Evolutionary conservation across 2,329 filamentous ascomycete species (phyloP).

Genomic region (Alternaria panax): DNA sequence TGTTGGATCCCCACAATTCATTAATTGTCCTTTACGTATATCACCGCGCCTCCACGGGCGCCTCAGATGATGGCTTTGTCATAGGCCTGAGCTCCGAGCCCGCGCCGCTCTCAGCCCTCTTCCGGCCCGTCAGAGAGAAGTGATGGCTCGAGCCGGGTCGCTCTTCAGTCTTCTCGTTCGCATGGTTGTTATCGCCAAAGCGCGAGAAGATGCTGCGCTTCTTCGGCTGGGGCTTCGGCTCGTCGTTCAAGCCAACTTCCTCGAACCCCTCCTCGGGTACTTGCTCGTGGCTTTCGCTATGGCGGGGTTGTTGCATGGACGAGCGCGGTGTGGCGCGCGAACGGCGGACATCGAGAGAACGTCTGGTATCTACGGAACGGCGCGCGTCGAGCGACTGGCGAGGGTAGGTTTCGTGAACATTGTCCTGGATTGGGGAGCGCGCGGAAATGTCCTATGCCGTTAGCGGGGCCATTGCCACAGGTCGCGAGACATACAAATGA

Average conservation of each 20-base stretch:
- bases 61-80: constrained; percentile 48
- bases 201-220: constrained; percentile 82
- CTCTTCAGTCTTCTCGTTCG: constrained; percentile 45
- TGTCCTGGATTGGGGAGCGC: constrained; percentile 75
- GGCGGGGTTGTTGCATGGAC: constrained; percentile 64
- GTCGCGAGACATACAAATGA: constrained; percentile 76
- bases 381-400: constrained; percentile 63
- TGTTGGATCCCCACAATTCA: constrained; percentile 6
- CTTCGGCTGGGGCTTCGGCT: constrained; percentile 69
- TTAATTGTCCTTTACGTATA: constrained; percentile 1
- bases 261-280: constrained; percentile 86
- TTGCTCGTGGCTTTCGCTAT: constrained; percentile 64
- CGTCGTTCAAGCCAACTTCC: constrained; percentile 86
- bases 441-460: constrained; percentile 84
- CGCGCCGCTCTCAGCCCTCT: constrained; percentile 71
- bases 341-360: constrained; percentile 56
- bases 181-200: constrained; percentile 68
- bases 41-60: constrained; percentile 38
- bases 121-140: constrained; percentile 75
- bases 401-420: constrained; percentile 60
- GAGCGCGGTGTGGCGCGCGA: constrained; percentile 67
- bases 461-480: constrained; percentile 21
- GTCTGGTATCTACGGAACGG: constrained; percentile 80
- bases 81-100: constrained; percentile 77
- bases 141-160: constrained; percentile 56